Percentiles rank a stretch among this genome's conserved stretches.
Conservation (phyloP, 179 eudicot genomes). For the Silene coronaria region DNA sequence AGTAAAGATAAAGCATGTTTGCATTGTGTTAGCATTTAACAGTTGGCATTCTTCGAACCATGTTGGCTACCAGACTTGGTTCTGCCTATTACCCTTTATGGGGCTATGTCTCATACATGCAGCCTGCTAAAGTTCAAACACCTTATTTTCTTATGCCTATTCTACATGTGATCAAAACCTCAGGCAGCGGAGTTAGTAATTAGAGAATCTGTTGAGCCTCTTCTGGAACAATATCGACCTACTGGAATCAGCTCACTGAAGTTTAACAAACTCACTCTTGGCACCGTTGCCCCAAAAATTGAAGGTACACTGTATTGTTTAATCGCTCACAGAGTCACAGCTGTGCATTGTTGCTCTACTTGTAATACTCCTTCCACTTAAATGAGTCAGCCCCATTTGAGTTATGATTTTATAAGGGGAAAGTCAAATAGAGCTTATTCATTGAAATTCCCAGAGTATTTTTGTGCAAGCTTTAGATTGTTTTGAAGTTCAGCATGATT, state of each 20-base stretch:
- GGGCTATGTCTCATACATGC: not conserved
- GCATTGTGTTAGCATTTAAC: not conserved
- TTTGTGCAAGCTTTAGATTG: not conserved
- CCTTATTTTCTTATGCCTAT: not conserved
- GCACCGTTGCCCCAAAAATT: constrained; percentile 86
- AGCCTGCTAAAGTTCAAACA: not conserved
- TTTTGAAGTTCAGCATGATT: not conserved
- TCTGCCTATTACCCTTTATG: not conserved
- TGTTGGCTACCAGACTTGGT: not conserved
- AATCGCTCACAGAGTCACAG: not conserved
- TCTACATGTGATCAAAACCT: constrained; percentile 12
- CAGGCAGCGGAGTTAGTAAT: constrained; percentile 76
- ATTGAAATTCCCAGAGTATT: not conserved
- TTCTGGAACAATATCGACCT: constrained; percentile 86
- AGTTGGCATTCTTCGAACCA: not conserved
- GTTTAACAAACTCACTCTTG: constrained; percentile 81
- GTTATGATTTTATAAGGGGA: not conserved
- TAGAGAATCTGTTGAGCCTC: constrained; percentile 83
- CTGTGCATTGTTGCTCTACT: not conserved
- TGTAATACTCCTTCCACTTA: not conserved
- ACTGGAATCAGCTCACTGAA: constrained; percentile 74
- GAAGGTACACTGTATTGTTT: constrained; percentile 42
- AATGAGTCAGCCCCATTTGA: not conserved
- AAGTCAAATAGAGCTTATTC: not conserved
- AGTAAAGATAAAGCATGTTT: not conserved